phyloP scores from a whole-genome alignment of 208 protist species.

The Sergeia podlipaevii region DNA sequence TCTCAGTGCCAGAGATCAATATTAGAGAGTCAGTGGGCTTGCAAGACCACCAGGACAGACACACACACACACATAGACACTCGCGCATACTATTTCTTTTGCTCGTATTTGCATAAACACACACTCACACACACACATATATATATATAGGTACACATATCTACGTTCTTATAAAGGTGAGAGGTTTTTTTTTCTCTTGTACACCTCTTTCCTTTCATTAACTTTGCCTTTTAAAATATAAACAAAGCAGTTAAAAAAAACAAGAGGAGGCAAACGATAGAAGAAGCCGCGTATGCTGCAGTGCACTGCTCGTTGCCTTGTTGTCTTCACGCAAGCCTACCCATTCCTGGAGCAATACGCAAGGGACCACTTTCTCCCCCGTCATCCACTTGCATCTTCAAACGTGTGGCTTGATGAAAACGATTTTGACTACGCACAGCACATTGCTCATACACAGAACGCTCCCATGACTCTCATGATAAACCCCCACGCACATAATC shows the following conservation, averaged over 20 bases:
- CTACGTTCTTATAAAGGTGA: no score
- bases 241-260: no score
- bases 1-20: no score
- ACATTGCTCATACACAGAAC: neutral
- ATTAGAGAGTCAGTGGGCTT: no score
- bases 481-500: conserved; percentile 43
- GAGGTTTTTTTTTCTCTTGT: no score
- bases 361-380: conserved; percentile 26
- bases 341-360: conserved; percentile 55
- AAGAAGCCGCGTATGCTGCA: conserved; percentile 32
- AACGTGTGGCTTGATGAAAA: conserved; percentile 66
- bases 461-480: conserved; percentile 22
- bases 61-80: no score
- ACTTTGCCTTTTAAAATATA: neutral
- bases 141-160: no score
- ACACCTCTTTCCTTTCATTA: neutral
- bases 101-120: no score
- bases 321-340: conserved; percentile 68
- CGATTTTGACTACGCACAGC: conserved; percentile 23
- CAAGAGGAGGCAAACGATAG: conserved; percentile 2
- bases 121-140: no score
- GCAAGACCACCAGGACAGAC: no score
- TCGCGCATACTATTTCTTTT: no score
- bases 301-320: conserved; percentile 10
- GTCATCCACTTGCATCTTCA: conserved; percentile 47